Conservation (phyloP, 176 grass and related monocot species). For the Urochloa ruziziensis region DNA sequence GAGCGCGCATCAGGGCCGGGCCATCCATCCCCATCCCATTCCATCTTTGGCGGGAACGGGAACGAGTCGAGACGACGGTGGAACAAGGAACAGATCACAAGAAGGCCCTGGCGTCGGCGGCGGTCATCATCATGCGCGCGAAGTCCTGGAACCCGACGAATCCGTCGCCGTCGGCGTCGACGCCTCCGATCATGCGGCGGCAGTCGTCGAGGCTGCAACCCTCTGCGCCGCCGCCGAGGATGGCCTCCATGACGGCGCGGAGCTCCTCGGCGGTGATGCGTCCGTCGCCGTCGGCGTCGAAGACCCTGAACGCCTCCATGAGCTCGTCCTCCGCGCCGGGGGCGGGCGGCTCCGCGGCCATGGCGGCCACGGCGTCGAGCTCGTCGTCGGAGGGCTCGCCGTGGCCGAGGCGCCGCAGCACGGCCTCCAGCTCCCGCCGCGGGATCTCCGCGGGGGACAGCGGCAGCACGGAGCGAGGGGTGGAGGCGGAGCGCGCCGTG, state of each 20-base stretch:
- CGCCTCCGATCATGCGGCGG: conserved; percentile 83
- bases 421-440: conserved; percentile 71
- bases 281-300: conserved; percentile 85
- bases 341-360: conserved; percentile 32
- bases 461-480: conserved; percentile 57
- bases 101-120: not conserved
- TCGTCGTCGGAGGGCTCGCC: conserved; percentile 64
- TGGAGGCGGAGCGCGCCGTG: not conserved
- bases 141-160: conserved; percentile 92
- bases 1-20: not conserved
- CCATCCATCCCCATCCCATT: too few relatives aligned
- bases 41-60: not conserved
- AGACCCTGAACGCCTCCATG: conserved; percentile 77
- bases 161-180: conserved; percentile 77
- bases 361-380: conserved; percentile 60
- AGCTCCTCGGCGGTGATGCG: conserved; percentile 98
- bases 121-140: conserved; percentile 69
- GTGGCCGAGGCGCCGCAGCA: conserved; percentile 66
- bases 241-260: conserved; percentile 48
- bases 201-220: conserved; percentile 87
- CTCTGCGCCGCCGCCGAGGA: conserved; percentile 51
- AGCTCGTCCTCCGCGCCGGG: conserved; percentile 47
- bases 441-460: conserved; percentile 46
- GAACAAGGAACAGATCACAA: not conserved
- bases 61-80: not conserved